phyloP scores from a whole-genome alignment of 495 filamentous ascomycete genomes.

The Hypoxylon perforatum region DNA sequence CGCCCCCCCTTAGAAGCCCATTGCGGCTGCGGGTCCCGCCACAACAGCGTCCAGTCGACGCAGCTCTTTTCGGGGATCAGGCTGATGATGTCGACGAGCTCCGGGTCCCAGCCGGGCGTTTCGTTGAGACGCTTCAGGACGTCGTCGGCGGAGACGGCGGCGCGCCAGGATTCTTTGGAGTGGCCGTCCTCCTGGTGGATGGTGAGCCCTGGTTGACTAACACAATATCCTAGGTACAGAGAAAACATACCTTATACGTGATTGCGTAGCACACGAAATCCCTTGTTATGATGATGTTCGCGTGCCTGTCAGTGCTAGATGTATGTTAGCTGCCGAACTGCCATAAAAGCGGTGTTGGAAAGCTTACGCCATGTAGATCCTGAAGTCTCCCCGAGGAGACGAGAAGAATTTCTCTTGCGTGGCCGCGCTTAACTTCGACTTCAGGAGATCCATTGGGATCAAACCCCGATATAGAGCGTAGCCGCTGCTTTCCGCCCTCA shows the following conservation, averaged over 20 bases:
- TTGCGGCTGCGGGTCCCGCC: slow-evolving; percentile 67
- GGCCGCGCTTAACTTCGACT: slow-evolving; percentile 1
- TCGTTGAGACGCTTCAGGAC: slow-evolving; percentile 58
- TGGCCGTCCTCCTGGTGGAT: background rate
- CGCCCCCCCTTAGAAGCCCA: slow-evolving; percentile 67
- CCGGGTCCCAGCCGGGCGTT: slow-evolving; percentile 54
- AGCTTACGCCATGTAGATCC: background rate
- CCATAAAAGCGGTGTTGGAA: background rate
- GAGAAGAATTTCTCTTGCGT: background rate
- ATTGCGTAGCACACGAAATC: background rate
- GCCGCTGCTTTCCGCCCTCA: slow-evolving; percentile 53
- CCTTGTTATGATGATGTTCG: background rate
- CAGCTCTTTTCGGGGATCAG: background rate
- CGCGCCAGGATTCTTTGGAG: slow-evolving; percentile 53
- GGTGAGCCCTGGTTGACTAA: slow-evolving; percentile 46
- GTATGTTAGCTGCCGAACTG: background rate
- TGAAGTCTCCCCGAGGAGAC: background rate
- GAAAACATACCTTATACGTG: background rate
- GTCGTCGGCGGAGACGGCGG: slow-evolving; percentile 59
- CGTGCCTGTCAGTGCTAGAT: background rate
- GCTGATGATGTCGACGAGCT: slow-evolving; percentile 57
- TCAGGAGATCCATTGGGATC: slow-evolving; percentile 47
- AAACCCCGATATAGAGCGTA: slow-evolving; percentile 57
- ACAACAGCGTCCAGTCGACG: slow-evolving; percentile 65
- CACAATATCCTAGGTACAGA: slow-evolving; percentile 25